Base-by-base conservation (phyloP, 768 basidiomycete species). In the Lanmaoa pseudosensibilis region DNA sequence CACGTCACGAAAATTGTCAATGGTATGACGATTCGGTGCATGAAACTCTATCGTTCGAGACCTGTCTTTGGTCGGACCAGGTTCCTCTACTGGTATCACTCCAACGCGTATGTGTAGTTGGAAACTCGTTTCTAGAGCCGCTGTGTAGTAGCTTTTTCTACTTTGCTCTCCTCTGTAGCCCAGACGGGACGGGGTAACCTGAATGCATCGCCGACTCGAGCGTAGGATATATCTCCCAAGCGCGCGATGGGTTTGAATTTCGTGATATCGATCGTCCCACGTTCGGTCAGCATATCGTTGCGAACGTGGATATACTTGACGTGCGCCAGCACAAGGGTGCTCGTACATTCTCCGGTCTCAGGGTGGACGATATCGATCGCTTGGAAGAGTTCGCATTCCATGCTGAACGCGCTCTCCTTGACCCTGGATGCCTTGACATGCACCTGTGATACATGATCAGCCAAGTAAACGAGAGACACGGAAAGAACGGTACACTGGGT, bases 371-470 rank as follows among this genome's bases (percentile, higher is more conserved):
- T 71, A 38, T 77, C 74, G 54, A 74, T 62, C 4, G 67, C 58
- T 50, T 78, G 55, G 46, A 18, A 57, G 34, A 54, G 50, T 52
- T 77, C 76, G 61, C 78, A 79, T 59, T 79, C 78, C 76, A 79
- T 75, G 60, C 74, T 76, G 64, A 80, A 78, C 4, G 78, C 78
- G 58, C 78, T 79, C 44, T 79, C 78, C 54, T 71, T 71, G 46
- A 79, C 78, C 9, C 78, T 67, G 5, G 78, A 56, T 0, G 78
- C 69, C 63, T 75, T 74, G 23, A 79, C 75, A 37, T 69, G 63
- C 18, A 69, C 63, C 78, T 78, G 55, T 12, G 39, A 43, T 1
- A 15, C 25, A 19, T 3, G 16, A 38, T 50, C 46, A 41, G 12
- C 9, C 15, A 11, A 4, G 25, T 45, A 13, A 33, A 50, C 11